phyloP scores from a whole-genome alignment of 2,329 filamentous ascomycete genomes.

The Sporothrix inflata region DNA sequence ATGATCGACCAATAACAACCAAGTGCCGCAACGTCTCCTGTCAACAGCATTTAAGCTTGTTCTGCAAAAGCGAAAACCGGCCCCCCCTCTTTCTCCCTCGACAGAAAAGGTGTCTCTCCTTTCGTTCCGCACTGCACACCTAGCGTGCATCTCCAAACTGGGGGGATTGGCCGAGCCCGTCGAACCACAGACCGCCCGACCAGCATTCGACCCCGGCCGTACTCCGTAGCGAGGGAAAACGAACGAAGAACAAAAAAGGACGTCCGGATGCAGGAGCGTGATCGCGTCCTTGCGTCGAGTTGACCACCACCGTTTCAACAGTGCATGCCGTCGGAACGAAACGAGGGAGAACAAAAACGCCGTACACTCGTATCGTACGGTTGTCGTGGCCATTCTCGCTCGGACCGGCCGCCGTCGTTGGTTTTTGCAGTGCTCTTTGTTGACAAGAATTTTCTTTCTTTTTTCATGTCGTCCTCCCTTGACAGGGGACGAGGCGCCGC shows the following conservation, averaged over 20 bases:
- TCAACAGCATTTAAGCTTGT: not conserved
- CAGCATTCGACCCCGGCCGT: constrained; percentile 15
- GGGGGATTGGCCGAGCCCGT: no score
- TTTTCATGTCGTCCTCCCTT: not conserved
- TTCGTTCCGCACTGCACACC: not conserved
- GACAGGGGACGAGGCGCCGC: not conserved
- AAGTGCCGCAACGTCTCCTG: not conserved
- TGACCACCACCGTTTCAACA: no score
- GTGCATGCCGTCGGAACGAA: no score
- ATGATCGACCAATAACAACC: not conserved
- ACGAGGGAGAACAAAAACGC: no score
- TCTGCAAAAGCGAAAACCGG: no score
- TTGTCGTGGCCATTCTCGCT: no score
- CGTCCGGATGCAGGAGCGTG: not conserved
- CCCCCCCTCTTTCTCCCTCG: no score
- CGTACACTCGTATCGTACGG: no score
- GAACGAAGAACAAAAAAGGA: not conserved
- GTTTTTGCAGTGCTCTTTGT: not conserved
- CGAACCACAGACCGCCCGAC: not conserved
- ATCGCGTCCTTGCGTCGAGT: not conserved
- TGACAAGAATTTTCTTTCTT: not conserved
- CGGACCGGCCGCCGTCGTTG: no score
- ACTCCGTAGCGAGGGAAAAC: constrained; percentile 13
- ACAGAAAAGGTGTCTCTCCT: no score
- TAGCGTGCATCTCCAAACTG: not conserved